Base-by-base conservation (phyloP, 495 filamentous ascomycete species). In the Aspergillus bridgeri region DNA sequence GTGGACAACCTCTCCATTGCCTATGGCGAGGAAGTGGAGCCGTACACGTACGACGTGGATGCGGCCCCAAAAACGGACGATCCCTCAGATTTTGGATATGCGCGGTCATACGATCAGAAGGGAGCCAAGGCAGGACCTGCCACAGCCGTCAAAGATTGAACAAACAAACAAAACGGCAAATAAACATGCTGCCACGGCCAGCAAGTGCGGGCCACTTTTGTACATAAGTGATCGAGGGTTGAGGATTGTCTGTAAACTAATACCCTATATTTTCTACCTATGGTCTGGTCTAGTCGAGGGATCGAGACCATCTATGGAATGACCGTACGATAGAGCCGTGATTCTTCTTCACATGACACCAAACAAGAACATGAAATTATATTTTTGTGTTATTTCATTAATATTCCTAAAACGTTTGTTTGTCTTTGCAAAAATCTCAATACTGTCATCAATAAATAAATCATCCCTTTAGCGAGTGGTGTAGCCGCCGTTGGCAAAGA, bases 401-500 rank as follows among this genome's bases (percentile, higher is more conserved):
- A 17, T 33, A n/a, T n/a, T n/a, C n/a, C n/a, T n/a, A n/a, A n/a
- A n/a, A n/a, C n/a, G n/a, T n/a, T n/a, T n/a, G n/a, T n/a, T n/a
- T n/a, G n/a, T n/a, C n/a, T n/a, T n/a, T n/a, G n/a, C n/a, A n/a
- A n/a, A n/a, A n/a, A n/a, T n/a, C n/a, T n/a, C n/a, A n/a, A n/a
- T n/a, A n/a, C n/a, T n/a, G n/a, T n/a, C n/a, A n/a, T n/a, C n/a
- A n/a, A n/a, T n/a, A n/a, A 13, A 51, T n/a, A 8, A 51, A 48
- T 21, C 50, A 22, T 5, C 4, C 21, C 18, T 48, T 54, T 58
- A 75, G 13, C 71, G 67, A 53, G 67, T 73, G 6, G 71, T 77
- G 38, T 74, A 72, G 8, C 71, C 74, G 38, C 71, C 69, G 55
- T 77, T 75, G 2, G 70, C 70, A 55, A 76, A 74, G 44, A 73